A percentile compares a stretch with the other conserved stretches of the same genome.
Evolutionary conservation across 371 early-diverging fungal species (phyloP).

Genomic region (Cokeromyces recurvatus): DNA sequence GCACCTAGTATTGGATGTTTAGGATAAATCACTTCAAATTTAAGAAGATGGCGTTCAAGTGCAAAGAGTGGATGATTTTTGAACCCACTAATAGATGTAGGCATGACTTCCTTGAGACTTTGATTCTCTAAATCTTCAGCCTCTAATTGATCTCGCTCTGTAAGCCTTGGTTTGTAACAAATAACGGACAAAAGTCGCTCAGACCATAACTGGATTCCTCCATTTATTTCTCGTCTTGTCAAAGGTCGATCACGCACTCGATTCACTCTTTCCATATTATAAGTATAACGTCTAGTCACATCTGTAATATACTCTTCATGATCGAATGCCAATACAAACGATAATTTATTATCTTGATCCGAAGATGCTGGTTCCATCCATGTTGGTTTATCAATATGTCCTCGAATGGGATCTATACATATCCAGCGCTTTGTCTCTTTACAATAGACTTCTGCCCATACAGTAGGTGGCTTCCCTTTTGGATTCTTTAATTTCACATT

Average conservation of each 20-base stretch:
- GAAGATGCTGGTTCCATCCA: slow-evolving; percentile 48
- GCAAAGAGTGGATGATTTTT: slow-evolving; percentile 81
- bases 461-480: slow-evolving; percentile 33
- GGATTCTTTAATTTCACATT: slow-evolving; percentile 21
- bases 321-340: slow-evolving; percentile 59
- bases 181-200: slow-evolving; percentile 9
- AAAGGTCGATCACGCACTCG: slow-evolving; percentile 48
- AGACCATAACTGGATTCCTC: slow-evolving; percentile 34
- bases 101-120: slow-evolving; percentile 67
- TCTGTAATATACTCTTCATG: slow-evolving; percentile 41
- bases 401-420: slow-evolving; percentile 58
- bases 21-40: slow-evolving; percentile 68
- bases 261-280: slow-evolving; percentile 50
- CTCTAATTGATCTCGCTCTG: slow-evolving; percentile 43
- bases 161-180: slow-evolving; percentile 8
- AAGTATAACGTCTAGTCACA: slow-evolving; percentile 67
- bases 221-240: slow-evolving; percentile 34
- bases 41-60: slow-evolving; percentile 78
- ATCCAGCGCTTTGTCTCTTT: slow-evolving; percentile 49
- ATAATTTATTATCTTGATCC: slow-evolving; percentile 38
- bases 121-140: slow-evolving; percentile 41
- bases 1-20: slow-evolving; percentile 63
- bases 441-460: slow-evolving; percentile 64
- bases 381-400: slow-evolving; percentile 43
- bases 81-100: slow-evolving; percentile 71